Percentiles rank a stretch among this genome's conserved stretches.
These are phyloP conservation scores for Juncus inflexus DNA, from an alignment of 176 grass and related monocot genomes.

Conservation along the genomic window DNA sequence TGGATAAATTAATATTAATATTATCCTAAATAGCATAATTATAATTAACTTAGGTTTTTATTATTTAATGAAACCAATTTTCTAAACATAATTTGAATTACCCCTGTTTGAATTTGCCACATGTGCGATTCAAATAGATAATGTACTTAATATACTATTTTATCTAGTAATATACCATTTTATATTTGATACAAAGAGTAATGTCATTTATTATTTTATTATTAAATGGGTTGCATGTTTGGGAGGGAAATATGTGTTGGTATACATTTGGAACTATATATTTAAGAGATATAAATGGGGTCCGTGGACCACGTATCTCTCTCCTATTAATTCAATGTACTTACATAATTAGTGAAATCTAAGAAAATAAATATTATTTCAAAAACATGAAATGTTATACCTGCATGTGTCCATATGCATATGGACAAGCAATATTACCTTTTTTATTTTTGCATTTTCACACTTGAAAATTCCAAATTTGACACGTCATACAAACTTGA, in stretches of 20 bases:
- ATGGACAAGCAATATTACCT: constrained; percentile 5
- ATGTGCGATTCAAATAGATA: no score
- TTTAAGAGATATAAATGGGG: neutral
- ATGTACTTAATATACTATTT: no score
- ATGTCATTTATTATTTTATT: no score
- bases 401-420: constrained; percentile 10
- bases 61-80: no score
- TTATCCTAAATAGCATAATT: no score
- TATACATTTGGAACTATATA: neutral
- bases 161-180: no score
- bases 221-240: no score
- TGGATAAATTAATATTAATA: constrained; percentile 12
- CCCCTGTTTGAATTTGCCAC: neutral
- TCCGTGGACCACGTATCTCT: constrained; percentile 4
- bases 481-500: neutral
- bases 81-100: constrained; percentile 10
- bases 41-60: no score
- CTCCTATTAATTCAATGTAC: constrained; percentile 9
- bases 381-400: neutral
- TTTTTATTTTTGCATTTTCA: constrained; percentile 17
- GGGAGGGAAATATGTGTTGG: neutral
- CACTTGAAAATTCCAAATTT: neutral
- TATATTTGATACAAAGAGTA: no score
- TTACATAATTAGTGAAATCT: constrained; percentile 12
- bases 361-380: neutral